Percentiles rank a stretch among this genome's conserved stretches.
phyloP scores from a whole-genome alignment of 176 grass and related monocot species.

The Chrysopogon serrulatus region DNA sequence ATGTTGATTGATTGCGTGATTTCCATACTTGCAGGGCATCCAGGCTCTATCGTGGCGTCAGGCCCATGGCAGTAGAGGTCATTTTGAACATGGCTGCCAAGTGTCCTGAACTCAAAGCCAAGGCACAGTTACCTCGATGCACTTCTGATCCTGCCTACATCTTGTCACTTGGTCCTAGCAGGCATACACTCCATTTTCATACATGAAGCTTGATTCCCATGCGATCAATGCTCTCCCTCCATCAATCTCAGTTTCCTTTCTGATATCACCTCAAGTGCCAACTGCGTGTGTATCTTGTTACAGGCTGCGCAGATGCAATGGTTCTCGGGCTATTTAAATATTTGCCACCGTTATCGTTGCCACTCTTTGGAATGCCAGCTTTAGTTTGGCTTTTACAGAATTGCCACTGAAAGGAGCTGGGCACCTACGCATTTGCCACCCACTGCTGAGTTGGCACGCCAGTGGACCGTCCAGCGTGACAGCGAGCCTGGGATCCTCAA shows the following conservation, averaged over 20 bases:
- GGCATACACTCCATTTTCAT: too few relatives aligned
- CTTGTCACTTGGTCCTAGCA: background rate
- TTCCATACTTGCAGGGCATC: background rate
- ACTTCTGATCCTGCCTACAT: background rate
- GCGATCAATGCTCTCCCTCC: background rate
- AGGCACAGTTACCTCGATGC: background rate
- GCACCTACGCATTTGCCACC: too few relatives aligned
- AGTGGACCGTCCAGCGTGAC: too few relatives aligned
- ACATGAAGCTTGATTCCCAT: background rate
- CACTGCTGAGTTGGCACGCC: too few relatives aligned
- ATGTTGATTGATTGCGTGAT: background rate
- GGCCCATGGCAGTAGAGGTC: background rate
- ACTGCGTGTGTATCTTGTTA: background rate
- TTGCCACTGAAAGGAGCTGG: background rate
- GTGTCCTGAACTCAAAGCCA: conserved; percentile 2
- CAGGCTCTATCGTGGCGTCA: background rate
- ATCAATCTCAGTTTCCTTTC: background rate
- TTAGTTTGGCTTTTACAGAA: conserved; percentile 7
- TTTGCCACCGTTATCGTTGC: background rate
- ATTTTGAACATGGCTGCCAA: background rate
- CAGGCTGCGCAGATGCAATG: background rate
- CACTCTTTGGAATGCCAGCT: too few relatives aligned
- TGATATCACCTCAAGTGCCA: background rate
- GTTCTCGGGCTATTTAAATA: background rate
- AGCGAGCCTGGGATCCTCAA: too few relatives aligned